Conservation (phyloP, 805 yeast genomes). For the Candida xyloterini region DNA sequence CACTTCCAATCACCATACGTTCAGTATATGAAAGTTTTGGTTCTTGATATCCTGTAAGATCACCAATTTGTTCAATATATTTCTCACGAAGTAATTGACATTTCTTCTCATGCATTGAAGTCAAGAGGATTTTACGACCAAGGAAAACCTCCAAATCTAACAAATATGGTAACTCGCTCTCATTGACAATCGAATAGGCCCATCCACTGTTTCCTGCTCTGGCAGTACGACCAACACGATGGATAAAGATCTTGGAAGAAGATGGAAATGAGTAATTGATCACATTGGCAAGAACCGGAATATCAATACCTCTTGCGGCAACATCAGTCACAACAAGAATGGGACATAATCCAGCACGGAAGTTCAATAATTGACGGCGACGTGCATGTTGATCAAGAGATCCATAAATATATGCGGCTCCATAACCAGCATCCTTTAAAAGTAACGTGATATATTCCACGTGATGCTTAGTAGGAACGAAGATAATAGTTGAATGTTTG, state of each 20-base stretch:
- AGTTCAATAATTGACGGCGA: slow-evolving; percentile 79
- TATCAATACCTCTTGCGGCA: slow-evolving; percentile 98
- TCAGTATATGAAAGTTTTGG: slow-evolving; percentile 70
- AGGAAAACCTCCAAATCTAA: slow-evolving; percentile 87
- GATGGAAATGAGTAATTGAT: slow-evolving; percentile 88
- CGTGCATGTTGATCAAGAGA: slow-evolving; percentile 94
- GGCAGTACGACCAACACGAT: slow-evolving; percentile 98
- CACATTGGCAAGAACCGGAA: slow-evolving; percentile 93
- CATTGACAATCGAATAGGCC: slow-evolving; percentile 89
- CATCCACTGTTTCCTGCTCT: slow-evolving; percentile 98
- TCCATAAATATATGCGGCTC: slow-evolving; percentile 88
- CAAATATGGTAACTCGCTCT: slow-evolving; percentile 83
- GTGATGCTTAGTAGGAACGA: slow-evolving; percentile 97
- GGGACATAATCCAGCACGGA: slow-evolving; percentile 78
- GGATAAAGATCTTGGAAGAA: slow-evolving; percentile 89
- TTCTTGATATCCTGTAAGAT: slow-evolving; percentile 33
- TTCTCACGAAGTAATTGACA: slow-evolving; percentile 48
- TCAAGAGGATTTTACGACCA: slow-evolving; percentile 73
- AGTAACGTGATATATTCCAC: slow-evolving; percentile 83
- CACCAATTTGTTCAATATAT: slow-evolving; percentile 38
- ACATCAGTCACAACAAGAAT: slow-evolving; percentile 96
- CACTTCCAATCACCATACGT: slow-evolving; percentile 76
- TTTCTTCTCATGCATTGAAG: slow-evolving; percentile 66
- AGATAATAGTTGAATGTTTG: slow-evolving; percentile 81
- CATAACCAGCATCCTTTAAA: slow-evolving; percentile 75